Conservation (phyloP, 768 basidiomycete species). For the Daedaleopsis sinensis region DNA sequence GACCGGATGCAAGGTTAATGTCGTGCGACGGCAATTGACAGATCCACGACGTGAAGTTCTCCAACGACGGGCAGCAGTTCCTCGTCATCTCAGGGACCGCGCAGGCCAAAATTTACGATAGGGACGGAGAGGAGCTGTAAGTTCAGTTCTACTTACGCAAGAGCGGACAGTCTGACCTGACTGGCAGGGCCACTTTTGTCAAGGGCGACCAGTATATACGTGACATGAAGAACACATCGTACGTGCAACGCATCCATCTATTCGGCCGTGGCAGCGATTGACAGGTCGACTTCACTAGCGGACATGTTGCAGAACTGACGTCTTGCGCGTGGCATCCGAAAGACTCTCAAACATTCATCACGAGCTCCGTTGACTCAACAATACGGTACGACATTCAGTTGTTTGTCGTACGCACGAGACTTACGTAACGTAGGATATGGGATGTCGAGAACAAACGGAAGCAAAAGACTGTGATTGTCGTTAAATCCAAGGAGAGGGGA, state of each 20-base stretch:
- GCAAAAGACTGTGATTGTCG: slow-evolving; percentile 94
- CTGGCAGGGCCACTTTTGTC: slow-evolving; percentile 69
- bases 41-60: slow-evolving; percentile 92
- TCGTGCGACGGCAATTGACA: slow-evolving; percentile 33
- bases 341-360: slow-evolving; percentile 83
- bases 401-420: neutral
- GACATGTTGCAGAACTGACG: slow-evolving; percentile 91
- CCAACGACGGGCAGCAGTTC: slow-evolving; percentile 83
- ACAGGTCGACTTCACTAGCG: slow-evolving; percentile 48
- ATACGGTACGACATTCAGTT: slow-evolving; percentile 61
- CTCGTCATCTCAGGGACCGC: slow-evolving; percentile 87
- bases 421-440: slow-evolving; percentile 74
- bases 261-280: slow-evolving; percentile 6
- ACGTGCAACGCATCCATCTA: slow-evolving; percentile 34
- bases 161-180: slow-evolving; percentile 51
- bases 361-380: slow-evolving; percentile 93
- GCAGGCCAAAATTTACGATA: slow-evolving; percentile 87
- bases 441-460: slow-evolving; percentile 90
- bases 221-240: slow-evolving; percentile 99
- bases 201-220: slow-evolving; percentile 99
- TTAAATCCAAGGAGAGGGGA: slow-evolving; percentile 94
- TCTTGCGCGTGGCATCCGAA: slow-evolving; percentile 94
- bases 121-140: slow-evolving; percentile 92
- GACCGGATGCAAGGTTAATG: neutral
- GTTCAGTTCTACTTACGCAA: slow-evolving; percentile 36